Evolutionary conservation across 1,284 basidiomycete genomes (phyloP).

Genomic region (Ceratobasidium sp.): DNA sequence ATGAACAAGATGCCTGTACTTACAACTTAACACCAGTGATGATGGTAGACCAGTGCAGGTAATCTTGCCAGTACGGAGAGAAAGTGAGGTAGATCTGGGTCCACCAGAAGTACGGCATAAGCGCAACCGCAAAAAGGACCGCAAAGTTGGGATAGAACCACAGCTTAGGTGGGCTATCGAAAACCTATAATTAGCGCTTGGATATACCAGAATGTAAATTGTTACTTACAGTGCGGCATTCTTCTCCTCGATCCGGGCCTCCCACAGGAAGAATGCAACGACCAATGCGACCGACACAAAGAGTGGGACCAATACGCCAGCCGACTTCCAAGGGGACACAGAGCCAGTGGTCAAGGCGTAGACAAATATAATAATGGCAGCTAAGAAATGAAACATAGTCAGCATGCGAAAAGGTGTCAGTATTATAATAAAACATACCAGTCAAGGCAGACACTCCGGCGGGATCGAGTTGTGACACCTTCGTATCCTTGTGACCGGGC

Average conservation of each 20-base stretch:
- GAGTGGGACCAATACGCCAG: constrained; percentile 61
- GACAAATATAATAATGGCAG: constrained; percentile 61
- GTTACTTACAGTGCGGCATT: constrained; percentile 59
- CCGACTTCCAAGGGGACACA: constrained; percentile 61
- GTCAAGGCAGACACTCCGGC: constrained; percentile 56
- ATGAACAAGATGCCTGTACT: constrained; percentile 59
- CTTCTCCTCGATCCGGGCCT: constrained; percentile 57
- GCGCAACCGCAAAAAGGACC: constrained; percentile 57
- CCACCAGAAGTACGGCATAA: constrained; percentile 61
- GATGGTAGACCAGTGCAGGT: constrained; percentile 34
- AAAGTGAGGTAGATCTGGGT: constrained; percentile 12
- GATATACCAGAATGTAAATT: constrained; percentile 14
- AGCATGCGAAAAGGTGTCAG: neutral
- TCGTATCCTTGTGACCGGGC: constrained; percentile 42
- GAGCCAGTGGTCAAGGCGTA: constrained; percentile 66
- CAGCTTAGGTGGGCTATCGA: constrained; percentile 57
- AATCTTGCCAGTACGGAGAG: constrained; percentile 27
- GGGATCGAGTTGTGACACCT: constrained; percentile 55
- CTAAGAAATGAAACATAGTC: constrained; percentile 46
- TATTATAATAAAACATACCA: constrained; percentile 52
- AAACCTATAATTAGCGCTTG: neutral
- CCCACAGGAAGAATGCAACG: constrained; percentile 60
- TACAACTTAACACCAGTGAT: constrained; percentile 40
- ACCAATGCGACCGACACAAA: constrained; percentile 60
- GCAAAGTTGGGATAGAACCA: constrained; percentile 61